Evolutionary conservation across 768 basidiomycete genomes (phyloP).

Genomic region (Collybia sp.): DNA sequence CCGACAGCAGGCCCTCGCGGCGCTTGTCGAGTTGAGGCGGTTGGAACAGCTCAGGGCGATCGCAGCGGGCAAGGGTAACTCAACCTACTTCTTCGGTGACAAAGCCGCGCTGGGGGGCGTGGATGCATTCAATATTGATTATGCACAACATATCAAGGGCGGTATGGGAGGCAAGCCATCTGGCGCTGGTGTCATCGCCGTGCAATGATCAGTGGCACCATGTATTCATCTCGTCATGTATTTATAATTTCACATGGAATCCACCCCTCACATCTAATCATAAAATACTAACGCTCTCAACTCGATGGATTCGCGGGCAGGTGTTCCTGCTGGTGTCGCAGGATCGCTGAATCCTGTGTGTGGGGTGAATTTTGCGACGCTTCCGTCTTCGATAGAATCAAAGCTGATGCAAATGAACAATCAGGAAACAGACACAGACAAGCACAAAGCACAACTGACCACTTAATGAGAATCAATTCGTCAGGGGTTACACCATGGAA

Average conservation of each 20-base stretch:
- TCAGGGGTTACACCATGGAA: slow-evolving; percentile 25
- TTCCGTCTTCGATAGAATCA: slow-evolving; percentile 33
- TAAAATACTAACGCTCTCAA: slow-evolving; percentile 62
- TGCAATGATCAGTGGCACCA: no score
- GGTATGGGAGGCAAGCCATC: slow-evolving; percentile 12
- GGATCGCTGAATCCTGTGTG: slow-evolving; percentile 62
- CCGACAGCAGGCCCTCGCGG: slow-evolving; percentile 31
- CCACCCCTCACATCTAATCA: slow-evolving; percentile 21
- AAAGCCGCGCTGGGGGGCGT: slow-evolving; percentile 27
- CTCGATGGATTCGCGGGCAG: slow-evolving; percentile 55
- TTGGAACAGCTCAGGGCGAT: slow-evolving; percentile 51
- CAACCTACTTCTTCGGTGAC: slow-evolving; percentile 56
- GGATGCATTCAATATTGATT: slow-evolving; percentile 44
- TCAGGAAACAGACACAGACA: not conserved
- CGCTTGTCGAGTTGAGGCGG: slow-evolving; percentile 43
- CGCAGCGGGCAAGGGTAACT: slow-evolving; percentile 42
- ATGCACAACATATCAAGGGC: slow-evolving; percentile 40
- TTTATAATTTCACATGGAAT: no score
- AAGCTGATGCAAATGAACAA: slow-evolving; percentile 4
- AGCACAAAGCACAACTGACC: slow-evolving; percentile 14
- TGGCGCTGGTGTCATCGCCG: no score
- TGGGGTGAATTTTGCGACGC: slow-evolving; percentile 51
- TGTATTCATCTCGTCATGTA: no score
- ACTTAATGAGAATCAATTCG: slow-evolving; percentile 34
- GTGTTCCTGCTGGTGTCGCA: slow-evolving; percentile 42